Base-by-base conservation (phyloP, 1,139 yeast genomes). In the Pichia kudriavzevii region DNA sequence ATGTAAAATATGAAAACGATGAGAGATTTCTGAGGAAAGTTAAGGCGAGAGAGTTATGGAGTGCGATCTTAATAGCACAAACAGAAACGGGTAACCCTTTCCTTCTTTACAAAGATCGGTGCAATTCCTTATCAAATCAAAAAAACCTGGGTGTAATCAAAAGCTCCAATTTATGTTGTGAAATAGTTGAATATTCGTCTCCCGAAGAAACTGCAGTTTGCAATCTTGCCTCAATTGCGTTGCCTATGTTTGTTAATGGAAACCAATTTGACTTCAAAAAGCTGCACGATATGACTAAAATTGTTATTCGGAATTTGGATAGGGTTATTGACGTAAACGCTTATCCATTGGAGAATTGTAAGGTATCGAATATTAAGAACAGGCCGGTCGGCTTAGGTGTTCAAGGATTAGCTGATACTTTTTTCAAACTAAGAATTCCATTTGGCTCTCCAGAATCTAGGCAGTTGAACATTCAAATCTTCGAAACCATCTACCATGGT, bases 11-110 rank as follows among this genome's bases (percentile, higher is more conserved):
- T 47, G 79, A 72, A 50, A 30, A 43, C 7, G 67, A 69, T 43
- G 64, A 62, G 4, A 58, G 60, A 31, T 71, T 60, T 19, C 49
- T 57, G 7, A 42, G 44, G 22, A 61, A 61, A 9, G 54, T 72
- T 17, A 64, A 59, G 41, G 79, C 79, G 6, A 76, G 72, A 40
- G 66, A 67, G 43, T 54, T 73, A 30, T 73, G 79, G 78, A 57
- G 62, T 38, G 61, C 70, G 9, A 70, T 73, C 17, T 53, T 72
- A 40, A 72, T 69, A 42, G 64, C 77, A 9, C 79, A 73, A 53
- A 68, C 75, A 9, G 77, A 72, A 49, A 72, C 79, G 2, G 79
- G 79, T 8, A 71, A 71, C 13, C 79, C 79, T 2, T 73, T 70
- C 52, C 63, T 73, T 64, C 57, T 73, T 29, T 73, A 66, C 53